Evolutionary conservation across 768 basidiomycete species (phyloP).

Genomic region (Leccinum subgranulosum): DNA sequence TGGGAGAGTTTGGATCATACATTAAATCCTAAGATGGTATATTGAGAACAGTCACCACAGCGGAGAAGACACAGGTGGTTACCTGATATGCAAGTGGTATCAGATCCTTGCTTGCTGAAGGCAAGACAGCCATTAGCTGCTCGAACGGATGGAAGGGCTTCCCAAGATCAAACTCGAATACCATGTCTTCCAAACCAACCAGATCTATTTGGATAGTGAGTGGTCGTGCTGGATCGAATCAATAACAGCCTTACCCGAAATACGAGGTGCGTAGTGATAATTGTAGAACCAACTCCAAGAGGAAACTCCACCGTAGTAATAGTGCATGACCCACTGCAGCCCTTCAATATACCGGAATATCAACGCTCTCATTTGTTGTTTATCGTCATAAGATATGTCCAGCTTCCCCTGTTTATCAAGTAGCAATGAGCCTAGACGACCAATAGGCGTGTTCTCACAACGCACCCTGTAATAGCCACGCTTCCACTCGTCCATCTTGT

Average conservation of each 20-base stretch:
- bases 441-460: slow-evolving; percentile 29
- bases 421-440: slow-evolving; percentile 11
- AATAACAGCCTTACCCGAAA: slow-evolving; percentile 64
- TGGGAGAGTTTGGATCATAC: slow-evolving; percentile 79
- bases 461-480: slow-evolving; percentile 84
- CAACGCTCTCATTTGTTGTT: slow-evolving; percentile 65
- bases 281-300: slow-evolving; percentile 99
- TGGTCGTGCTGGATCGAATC: not conserved
- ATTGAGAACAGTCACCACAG: not conserved
- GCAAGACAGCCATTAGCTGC: slow-evolving; percentile 97
- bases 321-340: slow-evolving; percentile 98
- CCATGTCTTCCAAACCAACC: slow-evolving; percentile 64
- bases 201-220: slow-evolving; percentile 43
- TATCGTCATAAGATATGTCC: slow-evolving; percentile 70
- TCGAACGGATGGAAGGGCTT: slow-evolving; percentile 90
- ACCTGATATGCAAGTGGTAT: slow-evolving; percentile 88
- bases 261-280: slow-evolving; percentile 96
- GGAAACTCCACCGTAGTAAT: slow-evolving; percentile 96
- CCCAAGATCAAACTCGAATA: slow-evolving; percentile 85
- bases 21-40: slow-evolving; percentile 69
- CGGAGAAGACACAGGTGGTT: not conserved
- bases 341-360: slow-evolving; percentile 87
- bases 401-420: slow-evolving; percentile 69
- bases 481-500: slow-evolving; percentile 95
- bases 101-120: slow-evolving; percentile 83